phyloP scores from a whole-genome alignment of 1,139 yeast genomes.

The Candida sanyaensis region DNA sequence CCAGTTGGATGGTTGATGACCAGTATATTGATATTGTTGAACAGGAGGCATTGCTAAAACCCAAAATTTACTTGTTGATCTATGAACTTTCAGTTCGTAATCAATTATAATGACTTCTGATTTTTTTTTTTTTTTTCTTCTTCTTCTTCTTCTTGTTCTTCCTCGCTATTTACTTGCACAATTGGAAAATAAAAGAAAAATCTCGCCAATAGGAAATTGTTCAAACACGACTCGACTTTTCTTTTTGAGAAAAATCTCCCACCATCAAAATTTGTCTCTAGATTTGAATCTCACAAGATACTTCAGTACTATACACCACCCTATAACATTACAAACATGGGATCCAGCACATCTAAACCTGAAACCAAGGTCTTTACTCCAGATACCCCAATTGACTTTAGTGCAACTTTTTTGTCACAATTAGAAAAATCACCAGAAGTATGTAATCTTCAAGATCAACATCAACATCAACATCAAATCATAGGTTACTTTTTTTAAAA shows the following conservation, averaged over 20 bases:
- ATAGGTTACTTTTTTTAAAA: no score
- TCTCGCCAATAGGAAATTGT: slow-evolving; percentile 3
- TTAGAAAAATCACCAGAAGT: slow-evolving; percentile 71
- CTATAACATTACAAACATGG: slow-evolving; percentile 35
- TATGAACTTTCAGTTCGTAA: neutral
- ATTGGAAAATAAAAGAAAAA: neutral
- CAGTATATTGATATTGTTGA: slow-evolving; percentile 69
- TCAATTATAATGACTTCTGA: no score
- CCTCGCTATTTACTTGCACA: neutral
- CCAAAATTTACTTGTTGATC: neutral
- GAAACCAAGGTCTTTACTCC: slow-evolving; percentile 72
- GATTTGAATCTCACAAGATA: slow-evolving; percentile 1
- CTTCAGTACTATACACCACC: neutral
- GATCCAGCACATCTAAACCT: slow-evolving; percentile 57
- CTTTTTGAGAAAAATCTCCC: neutral
- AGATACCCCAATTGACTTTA: slow-evolving; percentile 72
- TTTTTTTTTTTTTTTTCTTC: neutral
- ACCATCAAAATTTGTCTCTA: slow-evolving; percentile 1
- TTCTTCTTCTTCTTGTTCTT: neutral
- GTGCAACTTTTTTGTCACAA: slow-evolving; percentile 66
- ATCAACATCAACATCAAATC: no score
- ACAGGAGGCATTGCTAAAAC: slow-evolving; percentile 72
- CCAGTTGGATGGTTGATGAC: slow-evolving; percentile 84
- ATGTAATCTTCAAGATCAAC: slow-evolving; percentile 19
- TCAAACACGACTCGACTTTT: neutral